phyloP scores from a whole-genome alignment of 108 stramenopile genomes.

The Fragilariopsis cylindrus region DNA sequence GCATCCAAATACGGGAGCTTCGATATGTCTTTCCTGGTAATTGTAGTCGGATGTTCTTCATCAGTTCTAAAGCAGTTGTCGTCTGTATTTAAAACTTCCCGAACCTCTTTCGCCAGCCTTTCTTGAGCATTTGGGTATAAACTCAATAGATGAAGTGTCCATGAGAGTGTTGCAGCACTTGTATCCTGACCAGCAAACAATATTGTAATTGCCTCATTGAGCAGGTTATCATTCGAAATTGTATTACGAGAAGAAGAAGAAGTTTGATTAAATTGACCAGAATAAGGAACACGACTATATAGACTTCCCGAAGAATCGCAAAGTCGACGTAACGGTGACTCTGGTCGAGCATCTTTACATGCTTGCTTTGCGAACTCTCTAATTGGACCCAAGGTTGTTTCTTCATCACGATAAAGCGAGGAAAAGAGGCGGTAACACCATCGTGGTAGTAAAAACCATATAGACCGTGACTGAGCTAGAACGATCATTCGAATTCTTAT shows the following conservation, averaged over 20 bases:
- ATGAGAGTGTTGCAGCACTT: slow-evolving; percentile 90
- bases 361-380: slow-evolving; percentile 72
- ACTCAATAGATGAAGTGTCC: slow-evolving; percentile 90
- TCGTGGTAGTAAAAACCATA: slow-evolving; percentile 87
- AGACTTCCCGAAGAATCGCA: slow-evolving; percentile 38
- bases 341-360: slow-evolving; percentile 58
- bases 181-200: slow-evolving; percentile 96
- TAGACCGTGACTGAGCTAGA: slow-evolving; percentile 87
- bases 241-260: neutral
- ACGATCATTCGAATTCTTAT: slow-evolving; percentile 91
- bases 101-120: slow-evolving; percentile 60
- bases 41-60: neutral
- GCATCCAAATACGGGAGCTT: slow-evolving; percentile 81
- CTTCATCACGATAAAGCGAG: slow-evolving; percentile 79
- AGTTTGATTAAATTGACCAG: neutral
- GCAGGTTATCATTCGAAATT: slow-evolving; percentile 50
- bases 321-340: slow-evolving; percentile 60
- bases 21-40: slow-evolving; percentile 51
- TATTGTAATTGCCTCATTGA: slow-evolving; percentile 90
- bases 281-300: neutral
- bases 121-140: slow-evolving; percentile 70
- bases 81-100: slow-evolving; percentile 29
- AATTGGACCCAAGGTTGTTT: slow-evolving; percentile 74
- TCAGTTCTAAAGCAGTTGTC: neutral
- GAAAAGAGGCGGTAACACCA: slow-evolving; percentile 84